Conservation (phyloP, 129 eudicot genomes). For the Heracleum sosnowskyi region DNA sequence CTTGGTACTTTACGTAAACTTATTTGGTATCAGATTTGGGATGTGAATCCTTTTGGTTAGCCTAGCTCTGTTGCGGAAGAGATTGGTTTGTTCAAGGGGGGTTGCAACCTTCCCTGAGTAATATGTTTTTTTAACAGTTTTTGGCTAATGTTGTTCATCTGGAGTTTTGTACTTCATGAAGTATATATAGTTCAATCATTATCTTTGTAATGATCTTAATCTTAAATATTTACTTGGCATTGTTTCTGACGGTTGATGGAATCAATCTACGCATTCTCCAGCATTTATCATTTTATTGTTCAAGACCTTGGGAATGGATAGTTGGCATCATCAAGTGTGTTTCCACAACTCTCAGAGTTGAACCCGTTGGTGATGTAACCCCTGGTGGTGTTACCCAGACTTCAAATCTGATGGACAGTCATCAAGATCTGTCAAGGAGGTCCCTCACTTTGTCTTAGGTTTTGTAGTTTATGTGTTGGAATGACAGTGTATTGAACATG, state of each 20-base stretch:
- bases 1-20: background rate
- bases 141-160: background rate
- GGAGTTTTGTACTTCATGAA: background rate
- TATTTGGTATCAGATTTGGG: background rate
- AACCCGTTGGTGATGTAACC: background rate
- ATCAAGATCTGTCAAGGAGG: background rate
- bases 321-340: background rate
- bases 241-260: background rate
- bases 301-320: background rate
- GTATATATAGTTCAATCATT: background rate
- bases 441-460: background rate
- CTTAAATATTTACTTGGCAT: background rate
- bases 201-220: background rate
- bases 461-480: background rate
- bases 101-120: background rate
- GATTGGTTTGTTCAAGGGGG: background rate
- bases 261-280: background rate
- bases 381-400: background rate
- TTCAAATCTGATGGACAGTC: background rate
- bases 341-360: background rate
- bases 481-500: background rate
- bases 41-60: background rate
- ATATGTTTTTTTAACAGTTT: background rate
- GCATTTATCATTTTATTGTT: background rate
- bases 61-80: background rate